These are phyloP conservation scores for Colletotrichum camelliae DNA, from an alignment of 2,329 filamentous ascomycete genomes.

Conservation along the genomic window DNA sequence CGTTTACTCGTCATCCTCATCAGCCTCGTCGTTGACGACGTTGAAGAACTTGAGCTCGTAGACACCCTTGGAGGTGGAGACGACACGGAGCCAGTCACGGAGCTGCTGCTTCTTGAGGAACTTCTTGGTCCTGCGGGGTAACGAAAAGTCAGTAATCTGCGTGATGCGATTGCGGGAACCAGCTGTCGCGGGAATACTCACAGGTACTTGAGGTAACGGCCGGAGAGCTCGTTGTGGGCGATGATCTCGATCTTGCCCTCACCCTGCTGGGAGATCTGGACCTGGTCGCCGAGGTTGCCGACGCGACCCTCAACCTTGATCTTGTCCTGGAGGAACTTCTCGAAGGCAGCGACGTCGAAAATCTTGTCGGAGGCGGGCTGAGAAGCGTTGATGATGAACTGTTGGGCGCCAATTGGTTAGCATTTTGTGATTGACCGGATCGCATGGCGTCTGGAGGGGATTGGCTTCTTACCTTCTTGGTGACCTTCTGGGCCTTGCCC, in stretches of 20 bases:
- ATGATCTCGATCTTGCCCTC: conserved; percentile 99
- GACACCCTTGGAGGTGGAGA: conserved; percentile 96
- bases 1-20: conserved; percentile 96
- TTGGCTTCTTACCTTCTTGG: conserved; percentile 76
- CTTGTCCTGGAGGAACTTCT: conserved; percentile 99
- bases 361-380: conserved; percentile 99
- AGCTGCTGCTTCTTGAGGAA: conserved; percentile 99
- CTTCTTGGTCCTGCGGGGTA: conserved; percentile 86
- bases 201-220: conserved; percentile 99
- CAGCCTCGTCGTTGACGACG: conserved; percentile 96
- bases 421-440: too few species aligned
- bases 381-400: conserved; percentile 99
- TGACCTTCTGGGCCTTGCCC: conserved; percentile 74
- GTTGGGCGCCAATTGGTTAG: conserved; percentile 15
- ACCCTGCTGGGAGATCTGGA: conserved; percentile 87
- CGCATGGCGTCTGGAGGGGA: not conserved
- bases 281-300: conserved; percentile 94
- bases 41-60: conserved; percentile 99
- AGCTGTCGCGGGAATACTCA: conserved; percentile 53
- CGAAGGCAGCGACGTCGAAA: conserved; percentile 98
- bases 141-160: not conserved
- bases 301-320: conserved; percentile 99
- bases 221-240: conserved; percentile 96
- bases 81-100: conserved; percentile 99
- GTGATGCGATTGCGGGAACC: not conserved